Conservation (phyloP, 2,329 filamentous ascomycete species). For the Spiromastix sp. region DNA sequence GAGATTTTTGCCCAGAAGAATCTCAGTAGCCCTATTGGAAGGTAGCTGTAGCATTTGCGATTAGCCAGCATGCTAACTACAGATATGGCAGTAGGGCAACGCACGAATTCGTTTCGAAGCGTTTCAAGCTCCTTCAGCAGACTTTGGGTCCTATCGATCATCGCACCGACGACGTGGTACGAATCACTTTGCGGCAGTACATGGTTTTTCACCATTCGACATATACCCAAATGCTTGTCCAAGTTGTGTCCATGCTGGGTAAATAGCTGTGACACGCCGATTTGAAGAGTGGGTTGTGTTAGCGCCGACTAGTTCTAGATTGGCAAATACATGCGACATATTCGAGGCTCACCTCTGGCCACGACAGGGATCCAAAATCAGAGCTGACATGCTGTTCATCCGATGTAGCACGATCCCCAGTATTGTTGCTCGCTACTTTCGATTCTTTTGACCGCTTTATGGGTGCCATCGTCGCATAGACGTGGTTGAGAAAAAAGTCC, state of each 20-base stretch:
- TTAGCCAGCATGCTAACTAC: not conserved
- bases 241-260: conserved; percentile 31
- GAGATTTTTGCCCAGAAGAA: conserved; percentile 6
- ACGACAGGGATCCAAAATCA: conserved; percentile 11
- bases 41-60: conserved; percentile 12
- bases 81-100: conserved; percentile 5
- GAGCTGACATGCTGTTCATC: not conserved
- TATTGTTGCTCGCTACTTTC: too few relatives aligned
- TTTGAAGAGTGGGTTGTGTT: not conserved
- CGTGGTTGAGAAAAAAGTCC: too few relatives aligned
- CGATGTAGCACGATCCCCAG: too few relatives aligned
- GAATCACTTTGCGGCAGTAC: conserved; percentile 19
- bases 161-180: conserved; percentile 22
- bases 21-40: conserved; percentile 9
- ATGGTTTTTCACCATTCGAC: conserved; percentile 24
- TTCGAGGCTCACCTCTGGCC: conserved; percentile 17
- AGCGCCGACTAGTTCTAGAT: not conserved
- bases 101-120: conserved; percentile 26
- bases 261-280: conserved; percentile 25
- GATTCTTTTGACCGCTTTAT: too few relatives aligned
- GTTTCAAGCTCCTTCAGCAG: conserved; percentile 27
- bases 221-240: conserved; percentile 28
- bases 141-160: conserved; percentile 29
- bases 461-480: too few relatives aligned
- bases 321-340: too few relatives aligned